Percentiles rank a stretch among this genome's conserved stretches.
Conservation (phyloP, 345 rosid genomes). For the Cardamine occulta region DNA sequence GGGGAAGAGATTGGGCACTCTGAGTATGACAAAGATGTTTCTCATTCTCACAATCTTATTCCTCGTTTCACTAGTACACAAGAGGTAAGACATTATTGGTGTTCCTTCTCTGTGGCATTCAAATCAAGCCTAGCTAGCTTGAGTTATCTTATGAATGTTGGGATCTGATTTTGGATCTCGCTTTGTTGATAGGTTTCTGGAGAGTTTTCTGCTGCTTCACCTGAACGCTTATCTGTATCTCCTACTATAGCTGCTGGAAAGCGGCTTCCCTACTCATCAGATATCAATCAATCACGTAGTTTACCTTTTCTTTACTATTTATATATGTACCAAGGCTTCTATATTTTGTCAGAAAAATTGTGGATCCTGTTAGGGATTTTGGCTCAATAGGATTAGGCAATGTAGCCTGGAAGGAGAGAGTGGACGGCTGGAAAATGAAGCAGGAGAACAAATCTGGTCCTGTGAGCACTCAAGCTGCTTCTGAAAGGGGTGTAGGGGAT, state of each 20-base stretch:
- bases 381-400: conserved; percentile 51
- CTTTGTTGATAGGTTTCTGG: conserved; percentile 65
- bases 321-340: not conserved
- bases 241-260: conserved; percentile 64
- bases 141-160: conserved; percentile 6
- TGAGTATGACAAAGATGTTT: conserved; percentile 79
- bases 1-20: conserved; percentile 65
- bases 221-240: conserved; percentile 72
- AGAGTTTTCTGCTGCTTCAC: conserved; percentile 89
- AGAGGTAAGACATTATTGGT: conserved; percentile 51
- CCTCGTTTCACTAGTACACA: conserved; percentile 78
- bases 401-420: conserved; percentile 90
- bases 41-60: conserved; percentile 74
- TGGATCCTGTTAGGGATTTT: conserved; percentile 47
- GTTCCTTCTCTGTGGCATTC: not conserved
- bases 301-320: conserved; percentile 17
- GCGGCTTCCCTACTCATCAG: conserved; percentile 54
- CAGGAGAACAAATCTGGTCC: conserved; percentile 84
- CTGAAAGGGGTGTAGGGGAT: conserved; percentile 88
- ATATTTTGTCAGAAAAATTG: conserved; percentile 46
- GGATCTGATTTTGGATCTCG: not conserved
- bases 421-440: conserved; percentile 96
- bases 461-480: conserved; percentile 75
- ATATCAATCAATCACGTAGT: conserved; percentile 63
- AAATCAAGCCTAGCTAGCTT: conserved; percentile 3